Base-by-base conservation (phyloP, 2,329 filamentous ascomycete species). In the Stylonectria norvegica region DNA sequence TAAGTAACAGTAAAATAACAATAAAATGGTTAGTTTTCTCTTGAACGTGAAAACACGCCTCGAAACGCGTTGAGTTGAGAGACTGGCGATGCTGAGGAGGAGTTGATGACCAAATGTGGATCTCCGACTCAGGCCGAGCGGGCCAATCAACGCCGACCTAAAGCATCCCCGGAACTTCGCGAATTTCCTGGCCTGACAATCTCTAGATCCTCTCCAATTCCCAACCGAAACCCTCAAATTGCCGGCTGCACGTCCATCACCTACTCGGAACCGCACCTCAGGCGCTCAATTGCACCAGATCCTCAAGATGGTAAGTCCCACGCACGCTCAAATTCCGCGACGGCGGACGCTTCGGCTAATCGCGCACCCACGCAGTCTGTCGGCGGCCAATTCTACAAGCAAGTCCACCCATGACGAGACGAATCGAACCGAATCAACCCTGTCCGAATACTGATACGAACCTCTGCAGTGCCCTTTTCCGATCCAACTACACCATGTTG, bases 401-500 rank as follows among this genome's bases (percentile, higher is more conserved):
- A 67, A 66, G 66, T 65, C 40, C 37, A 42, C 42, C 43, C 40
- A 40, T 43, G 40, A 53, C 47, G 38, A 53, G 38, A 31, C 47
- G n/a, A 9, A n/a, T 32, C n/a, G 27, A 47, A 46, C 36, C 43
- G 35, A 42, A 40, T 40, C 34, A 35, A 20, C 15, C 41, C 33
- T 38, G 49, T 20, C 23, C 41, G 45, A 45, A 47, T 47, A 46
- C 57, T 63, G 49, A 64, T 46, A 30, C 43, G 33, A 42, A 36
- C 19, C 28, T 19, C 17, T 48, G 53, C 69, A 97, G 93, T 75
- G 69, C 81, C 62, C 61, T 97, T 56, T 84, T 97, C 76, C 83
- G 85, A 69, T 83, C 79, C 65, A 98, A 98, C 77, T 85, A 78
- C 59, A 76, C 85, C 66, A 95, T 95, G 81, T 76, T 98, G 60